Base-by-base conservation (phyloP, 2,329 filamentous ascomycete genomes). In the Grosmannia serpens region DNA sequence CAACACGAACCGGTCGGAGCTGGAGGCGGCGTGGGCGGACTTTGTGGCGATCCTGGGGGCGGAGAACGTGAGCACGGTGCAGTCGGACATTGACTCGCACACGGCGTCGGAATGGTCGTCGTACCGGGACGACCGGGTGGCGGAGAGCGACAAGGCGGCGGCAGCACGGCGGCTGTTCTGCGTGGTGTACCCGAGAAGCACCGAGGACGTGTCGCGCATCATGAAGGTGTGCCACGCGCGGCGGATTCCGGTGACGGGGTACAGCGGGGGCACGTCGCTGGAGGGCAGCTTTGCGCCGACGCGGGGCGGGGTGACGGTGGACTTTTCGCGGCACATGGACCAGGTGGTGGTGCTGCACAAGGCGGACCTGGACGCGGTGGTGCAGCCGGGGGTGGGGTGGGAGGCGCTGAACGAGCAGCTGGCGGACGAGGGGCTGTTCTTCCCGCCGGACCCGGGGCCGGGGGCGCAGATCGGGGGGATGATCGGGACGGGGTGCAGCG, bases 401-500 rank as follows among this genome's bases (percentile, higher is more conserved):
- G 89, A 96, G 73, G 69, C 79, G 10, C 76, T 96, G 46, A 96
- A 96, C 68, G 89, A 94, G 66, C 78, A 86, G 62, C 78, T 96
- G 22, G 77, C 75, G 8, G 77, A 84, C 54, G 77, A 89, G 60
- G 87, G 87, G 31, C 80, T 96, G 4, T 95, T 96, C 77, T 96
- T 96, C 74, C 91, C 91, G 26, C 91, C 90, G 0, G 91, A 96
- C 70, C 91, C 91, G 22, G 91, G 91, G 57, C 91, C 91, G 56
- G 90, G 91, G 22, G 91, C 91, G 61, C 89, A 89, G 85, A 96
- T 96, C 65, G 91, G 91, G 59, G 91, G 91, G 58, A 91, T 91
- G 87, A 83, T 91, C 38, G 87, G 86, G 26, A 91, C 87, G 3
- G 81, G 81, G 41, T 83, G 79, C 74, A 82, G 78, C 67, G 91